phyloP scores from a whole-genome alignment of 345 rosid species.

The Syzygium grande region DNA sequence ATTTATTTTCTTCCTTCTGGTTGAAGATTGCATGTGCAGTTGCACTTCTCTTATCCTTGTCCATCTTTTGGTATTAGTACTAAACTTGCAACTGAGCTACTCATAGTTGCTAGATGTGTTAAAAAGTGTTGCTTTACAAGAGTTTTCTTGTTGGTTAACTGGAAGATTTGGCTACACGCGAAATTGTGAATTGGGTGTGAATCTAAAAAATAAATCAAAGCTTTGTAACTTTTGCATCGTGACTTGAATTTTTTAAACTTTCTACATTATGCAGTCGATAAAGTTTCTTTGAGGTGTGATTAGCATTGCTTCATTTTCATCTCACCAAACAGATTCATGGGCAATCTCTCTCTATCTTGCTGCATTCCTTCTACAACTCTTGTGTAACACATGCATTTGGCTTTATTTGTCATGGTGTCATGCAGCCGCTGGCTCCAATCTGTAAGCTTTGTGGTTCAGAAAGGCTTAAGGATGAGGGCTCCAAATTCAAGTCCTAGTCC shows the following conservation, averaged over 20 bases:
- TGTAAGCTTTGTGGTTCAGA: conserved; percentile 43
- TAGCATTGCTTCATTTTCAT: not conserved
- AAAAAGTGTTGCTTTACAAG: not conserved
- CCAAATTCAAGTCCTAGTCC: conserved; percentile 44
- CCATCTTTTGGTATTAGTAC: not conserved
- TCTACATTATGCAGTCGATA: not conserved
- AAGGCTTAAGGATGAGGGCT: conserved; percentile 38
- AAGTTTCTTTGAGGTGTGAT: not conserved
- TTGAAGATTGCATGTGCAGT: not conserved
- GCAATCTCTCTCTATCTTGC: not conserved
- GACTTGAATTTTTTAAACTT: not conserved
- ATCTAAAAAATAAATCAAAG: not conserved
- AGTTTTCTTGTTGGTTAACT: not conserved
- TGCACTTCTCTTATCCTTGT: not conserved
- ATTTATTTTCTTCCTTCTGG: not conserved
- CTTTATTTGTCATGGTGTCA: not conserved
- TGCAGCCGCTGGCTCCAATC: conserved; percentile 55
- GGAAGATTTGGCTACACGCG: not conserved
- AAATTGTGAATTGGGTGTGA: not conserved
- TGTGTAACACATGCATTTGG: not conserved
- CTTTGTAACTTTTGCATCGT: not conserved
- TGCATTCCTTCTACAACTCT: not conserved
- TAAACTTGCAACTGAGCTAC: not conserved
- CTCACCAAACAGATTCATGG: not conserved
- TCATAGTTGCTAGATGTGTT: not conserved